These are phyloP conservation scores for Calonectria ilicicola DNA, from an alignment of 2,329 filamentous ascomycete genomes.

Conservation along the genomic window DNA sequence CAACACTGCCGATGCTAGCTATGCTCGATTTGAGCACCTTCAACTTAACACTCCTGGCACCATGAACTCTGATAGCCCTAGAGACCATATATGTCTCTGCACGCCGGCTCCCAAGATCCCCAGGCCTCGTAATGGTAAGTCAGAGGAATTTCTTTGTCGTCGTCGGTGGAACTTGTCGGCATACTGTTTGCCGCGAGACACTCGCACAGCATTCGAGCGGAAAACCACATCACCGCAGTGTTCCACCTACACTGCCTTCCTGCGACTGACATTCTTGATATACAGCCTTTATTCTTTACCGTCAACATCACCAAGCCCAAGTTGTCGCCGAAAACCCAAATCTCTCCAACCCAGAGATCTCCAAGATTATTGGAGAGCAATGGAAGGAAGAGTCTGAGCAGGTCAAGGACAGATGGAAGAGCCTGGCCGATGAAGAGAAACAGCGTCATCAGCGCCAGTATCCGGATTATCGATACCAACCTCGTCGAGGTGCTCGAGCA, in stretches of 20 bases:
- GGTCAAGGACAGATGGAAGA: slow-evolving; percentile 88
- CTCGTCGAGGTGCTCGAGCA: slow-evolving; percentile 69
- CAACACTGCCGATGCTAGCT: slow-evolving; percentile 58
- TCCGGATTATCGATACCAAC: slow-evolving; percentile 94
- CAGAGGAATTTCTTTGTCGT: slow-evolving; percentile 29
- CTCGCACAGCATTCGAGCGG: neutral
- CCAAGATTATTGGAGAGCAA: slow-evolving; percentile 94
- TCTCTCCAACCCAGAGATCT: slow-evolving; percentile 94
- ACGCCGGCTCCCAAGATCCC: slow-evolving; percentile 69
- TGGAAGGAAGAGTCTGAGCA: slow-evolving; percentile 84
- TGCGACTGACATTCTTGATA: slow-evolving; percentile 37
- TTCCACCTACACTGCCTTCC: neutral
- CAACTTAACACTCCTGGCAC: slow-evolving; percentile 43
- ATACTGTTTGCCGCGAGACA: slow-evolving; percentile 4
- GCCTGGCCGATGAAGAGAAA: slow-evolving; percentile 93
- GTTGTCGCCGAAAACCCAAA: slow-evolving; percentile 88
- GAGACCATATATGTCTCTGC: slow-evolving; percentile 67
- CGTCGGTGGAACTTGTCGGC: neutral
- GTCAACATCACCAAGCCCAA: slow-evolving; percentile 88
- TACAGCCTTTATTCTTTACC: slow-evolving; percentile 96
- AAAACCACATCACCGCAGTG: neutral
- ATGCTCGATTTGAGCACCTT: slow-evolving; percentile 46
- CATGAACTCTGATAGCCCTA: slow-evolving; percentile 45
- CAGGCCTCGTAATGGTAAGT: slow-evolving; percentile 69
- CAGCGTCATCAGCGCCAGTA: slow-evolving; percentile 88